Percentiles rank a stretch among this genome's conserved stretches.
Evolutionary conservation across 2,329 filamentous ascomycete species (phyloP).

Genomic region (Phyllachora maydis): DNA sequence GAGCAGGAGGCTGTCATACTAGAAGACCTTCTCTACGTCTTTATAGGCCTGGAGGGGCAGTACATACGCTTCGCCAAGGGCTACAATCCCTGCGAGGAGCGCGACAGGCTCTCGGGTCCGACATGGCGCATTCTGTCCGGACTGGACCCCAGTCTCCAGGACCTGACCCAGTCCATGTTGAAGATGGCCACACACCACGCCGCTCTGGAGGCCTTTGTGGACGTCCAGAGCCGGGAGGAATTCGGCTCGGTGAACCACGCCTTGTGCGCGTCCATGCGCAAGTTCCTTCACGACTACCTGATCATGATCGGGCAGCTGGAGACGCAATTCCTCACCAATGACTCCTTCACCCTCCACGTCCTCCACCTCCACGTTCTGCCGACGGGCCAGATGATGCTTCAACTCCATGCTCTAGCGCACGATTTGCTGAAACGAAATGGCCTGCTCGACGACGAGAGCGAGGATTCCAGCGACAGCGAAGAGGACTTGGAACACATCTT

Average conservation of each 20-base stretch:
- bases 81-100: slow-evolving; percentile 71
- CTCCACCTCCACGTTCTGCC: slow-evolving; percentile 82
- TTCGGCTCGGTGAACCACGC: slow-evolving; percentile 93
- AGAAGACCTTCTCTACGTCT: slow-evolving; percentile 81
- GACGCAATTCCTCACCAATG: slow-evolving; percentile 75
- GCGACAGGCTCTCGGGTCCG: slow-evolving; percentile 69
- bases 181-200: slow-evolving; percentile 89
- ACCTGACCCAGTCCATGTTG: slow-evolving; percentile 73
- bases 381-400: slow-evolving; percentile 77
- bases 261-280: slow-evolving; percentile 83
- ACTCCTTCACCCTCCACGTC: slow-evolving; percentile 78
- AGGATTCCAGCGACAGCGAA: slow-evolving; percentile 50
- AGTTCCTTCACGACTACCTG: slow-evolving; percentile 80
- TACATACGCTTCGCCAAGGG: slow-evolving; percentile 73
- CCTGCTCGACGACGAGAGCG: slow-evolving; percentile 61
- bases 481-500: slow-evolving; percentile 87
- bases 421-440: slow-evolving; percentile 80
- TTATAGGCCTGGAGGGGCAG: slow-evolving; percentile 98
- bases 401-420: slow-evolving; percentile 71
- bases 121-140: slow-evolving; percentile 61
- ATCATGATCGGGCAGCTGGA: slow-evolving; percentile 86
- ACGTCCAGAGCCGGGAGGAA: slow-evolving; percentile 81
- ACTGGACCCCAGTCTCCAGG: slow-evolving; percentile 76
- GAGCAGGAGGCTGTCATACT: slow-evolving; percentile 73
- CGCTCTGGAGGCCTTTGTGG: slow-evolving; percentile 79